These are phyloP conservation scores for Alternaria dauci DNA, from an alignment of 2,329 filamentous ascomycete genomes.

Conservation along the genomic window DNA sequence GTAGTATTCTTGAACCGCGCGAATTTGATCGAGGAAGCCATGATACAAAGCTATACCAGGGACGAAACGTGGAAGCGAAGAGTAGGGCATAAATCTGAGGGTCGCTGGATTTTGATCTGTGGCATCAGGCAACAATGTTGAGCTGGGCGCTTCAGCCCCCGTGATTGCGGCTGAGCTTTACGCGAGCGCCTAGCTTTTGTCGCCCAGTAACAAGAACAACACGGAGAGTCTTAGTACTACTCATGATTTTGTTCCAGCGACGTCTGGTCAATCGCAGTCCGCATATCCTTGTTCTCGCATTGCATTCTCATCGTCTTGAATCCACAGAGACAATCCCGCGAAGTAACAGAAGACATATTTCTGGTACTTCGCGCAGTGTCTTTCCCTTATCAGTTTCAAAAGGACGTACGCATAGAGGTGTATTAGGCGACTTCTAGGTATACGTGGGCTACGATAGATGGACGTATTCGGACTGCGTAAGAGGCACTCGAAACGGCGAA, in stretches of 20 bases:
- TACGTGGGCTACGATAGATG: neutral
- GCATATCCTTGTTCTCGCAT: no score
- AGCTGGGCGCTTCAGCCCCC: neutral
- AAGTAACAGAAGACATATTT: no score
- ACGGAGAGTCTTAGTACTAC: no score
- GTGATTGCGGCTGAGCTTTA: neutral
- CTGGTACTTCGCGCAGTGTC: no score
- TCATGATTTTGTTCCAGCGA: no score
- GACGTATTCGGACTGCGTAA: neutral
- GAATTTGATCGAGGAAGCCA: neutral
- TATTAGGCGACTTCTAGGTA: rapidly evolving
- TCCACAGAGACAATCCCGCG: no score
- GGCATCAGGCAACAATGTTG: neutral
- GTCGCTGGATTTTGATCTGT: neutral
- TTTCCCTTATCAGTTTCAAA: rapidly evolving
- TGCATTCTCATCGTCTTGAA: no score
- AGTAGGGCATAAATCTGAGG: no score
- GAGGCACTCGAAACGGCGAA: neutral
- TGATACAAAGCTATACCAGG: no score
- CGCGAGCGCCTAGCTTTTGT: neutral
- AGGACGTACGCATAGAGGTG: neutral
- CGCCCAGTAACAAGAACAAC: no score
- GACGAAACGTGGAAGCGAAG: no score
- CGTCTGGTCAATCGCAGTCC: no score
- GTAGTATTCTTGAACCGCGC: neutral